Percentiles rank a stretch among this genome's conserved stretches.
Evolutionary conservation across 768 basidiomycete genomes (phyloP).

Genomic region (Suillus hirtellus): DNA sequence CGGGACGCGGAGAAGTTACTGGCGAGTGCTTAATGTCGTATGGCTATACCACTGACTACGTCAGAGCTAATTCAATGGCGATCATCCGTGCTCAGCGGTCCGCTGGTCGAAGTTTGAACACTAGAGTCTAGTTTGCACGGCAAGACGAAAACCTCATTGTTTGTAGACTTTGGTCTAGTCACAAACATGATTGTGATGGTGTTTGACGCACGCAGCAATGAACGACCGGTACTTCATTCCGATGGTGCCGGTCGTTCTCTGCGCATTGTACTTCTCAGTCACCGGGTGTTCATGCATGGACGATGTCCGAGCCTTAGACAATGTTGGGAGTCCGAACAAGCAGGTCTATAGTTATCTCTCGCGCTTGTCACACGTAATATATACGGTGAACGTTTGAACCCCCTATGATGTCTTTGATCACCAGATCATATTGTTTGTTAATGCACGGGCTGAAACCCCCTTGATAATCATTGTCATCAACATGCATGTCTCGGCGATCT

Average conservation of each 20-base stretch:
- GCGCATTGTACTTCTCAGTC: neutral
- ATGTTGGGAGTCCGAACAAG: neutral
- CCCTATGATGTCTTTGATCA: neutral
- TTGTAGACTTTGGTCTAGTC: neutral
- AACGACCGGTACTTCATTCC: neutral
- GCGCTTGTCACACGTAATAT: neutral
- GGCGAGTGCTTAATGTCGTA: constrained; percentile 14
- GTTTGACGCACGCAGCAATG: neutral
- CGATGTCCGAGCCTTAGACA: neutral
- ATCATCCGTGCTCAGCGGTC: neutral
- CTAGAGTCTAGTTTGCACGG: no score
- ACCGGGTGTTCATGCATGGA: constrained; percentile 2
- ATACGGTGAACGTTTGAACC: no score
- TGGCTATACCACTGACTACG: neutral
- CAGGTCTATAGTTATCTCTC: neutral
- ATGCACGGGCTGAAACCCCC: neutral
- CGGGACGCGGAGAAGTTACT: constrained; percentile 65
- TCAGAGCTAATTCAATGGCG: neutral
- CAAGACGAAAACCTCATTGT: neutral
- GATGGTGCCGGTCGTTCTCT: neutral
- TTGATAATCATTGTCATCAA: neutral
- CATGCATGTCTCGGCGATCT: neutral
- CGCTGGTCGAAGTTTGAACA: neutral
- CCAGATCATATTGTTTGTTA: neutral
- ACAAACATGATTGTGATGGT: neutral